Percentiles rank a stretch among this genome's conserved stretches.
phyloP scores from a whole-genome alignment of 768 basidiomycete species.

The Tulasnella sp. region DNA sequence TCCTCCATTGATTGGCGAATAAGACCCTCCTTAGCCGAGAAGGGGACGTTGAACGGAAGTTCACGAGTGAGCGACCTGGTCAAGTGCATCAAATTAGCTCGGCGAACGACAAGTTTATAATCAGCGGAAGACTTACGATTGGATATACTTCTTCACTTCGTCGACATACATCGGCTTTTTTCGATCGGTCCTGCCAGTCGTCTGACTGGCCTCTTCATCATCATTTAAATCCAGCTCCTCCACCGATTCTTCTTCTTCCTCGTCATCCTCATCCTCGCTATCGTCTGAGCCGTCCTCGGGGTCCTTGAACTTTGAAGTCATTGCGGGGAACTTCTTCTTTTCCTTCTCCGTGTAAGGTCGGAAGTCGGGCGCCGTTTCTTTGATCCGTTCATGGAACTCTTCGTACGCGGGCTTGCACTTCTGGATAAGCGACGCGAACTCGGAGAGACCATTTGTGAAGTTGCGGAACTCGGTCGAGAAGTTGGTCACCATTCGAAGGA shows the following conservation, averaged over 20 bases:
- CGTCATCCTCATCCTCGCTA: constrained; percentile 4
- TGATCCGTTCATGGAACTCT: constrained; percentile 5
- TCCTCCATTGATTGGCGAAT: constrained; percentile 32
- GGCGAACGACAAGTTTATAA: not conserved
- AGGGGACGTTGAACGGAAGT: constrained; percentile 36
- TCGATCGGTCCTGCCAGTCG: not conserved
- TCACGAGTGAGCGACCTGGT: constrained; percentile 36
- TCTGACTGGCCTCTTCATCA: not conserved
- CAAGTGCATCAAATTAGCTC: not conserved
- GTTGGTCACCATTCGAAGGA: constrained; percentile 13
- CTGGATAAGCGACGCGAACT: constrained; percentile 14
- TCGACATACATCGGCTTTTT: constrained; percentile 28
- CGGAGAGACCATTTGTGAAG: constrained; percentile 10
- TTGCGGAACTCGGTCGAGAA: constrained; percentile 11
- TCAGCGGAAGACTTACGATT: constrained; percentile 26
- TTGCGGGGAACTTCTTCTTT: constrained; percentile 4
- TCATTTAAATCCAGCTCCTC: not conserved
- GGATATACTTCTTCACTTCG: constrained; percentile 33
- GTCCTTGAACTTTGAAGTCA: constrained; percentile 2
- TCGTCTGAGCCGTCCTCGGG: constrained; percentile 4
- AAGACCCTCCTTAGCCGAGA: constrained; percentile 32
- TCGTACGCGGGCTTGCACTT: constrained; percentile 13
- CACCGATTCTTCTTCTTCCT: not conserved
- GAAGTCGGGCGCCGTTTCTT: constrained; percentile 17
- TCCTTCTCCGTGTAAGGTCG: constrained; percentile 7